Conservation (phyloP, 441 rosid species). For the Pelargonium fulgidum region DNA sequence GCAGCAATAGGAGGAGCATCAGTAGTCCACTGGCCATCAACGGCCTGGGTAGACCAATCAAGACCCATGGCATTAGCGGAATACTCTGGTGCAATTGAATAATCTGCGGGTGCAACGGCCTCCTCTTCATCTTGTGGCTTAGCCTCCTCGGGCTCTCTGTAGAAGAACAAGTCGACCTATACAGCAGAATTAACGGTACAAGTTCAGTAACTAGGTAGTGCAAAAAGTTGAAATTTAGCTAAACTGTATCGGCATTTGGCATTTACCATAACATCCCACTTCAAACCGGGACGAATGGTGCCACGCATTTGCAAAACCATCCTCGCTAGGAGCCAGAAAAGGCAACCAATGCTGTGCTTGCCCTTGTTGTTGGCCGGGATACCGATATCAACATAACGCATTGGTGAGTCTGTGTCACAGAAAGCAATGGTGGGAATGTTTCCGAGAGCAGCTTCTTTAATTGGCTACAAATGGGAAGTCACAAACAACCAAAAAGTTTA, state of each 20-base stretch:
- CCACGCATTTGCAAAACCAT: constrained; percentile 99
- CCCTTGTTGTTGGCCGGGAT: constrained; percentile 97
- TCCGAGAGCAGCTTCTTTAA: constrained; percentile 93
- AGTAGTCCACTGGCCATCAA: constrained; percentile 48
- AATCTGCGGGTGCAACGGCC: constrained; percentile 32
- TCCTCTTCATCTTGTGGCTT: constrained; percentile 77
- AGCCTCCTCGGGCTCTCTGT: constrained; percentile 39
- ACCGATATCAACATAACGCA: constrained; percentile 80
- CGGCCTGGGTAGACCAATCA: constrained; percentile 40
- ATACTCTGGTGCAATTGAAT: constrained; percentile 22
- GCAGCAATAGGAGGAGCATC: constrained; percentile 44
- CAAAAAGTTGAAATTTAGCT: background rate
- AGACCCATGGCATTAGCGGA: constrained; percentile 1
- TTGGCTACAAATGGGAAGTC: constrained; percentile 46
- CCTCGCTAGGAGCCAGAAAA: constrained; percentile 88
- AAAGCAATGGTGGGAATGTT: constrained; percentile 89
- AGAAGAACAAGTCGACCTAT: constrained; percentile 68
- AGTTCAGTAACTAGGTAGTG: background rate
- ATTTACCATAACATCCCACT: constrained; percentile 91
- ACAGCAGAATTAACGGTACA: constrained; percentile 1
- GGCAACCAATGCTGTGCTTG: constrained; percentile 88
- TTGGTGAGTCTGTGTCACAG: constrained; percentile 91
- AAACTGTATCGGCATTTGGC: background rate
- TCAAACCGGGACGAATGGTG: constrained; percentile 61
- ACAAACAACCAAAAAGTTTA: background rate